Evolutionary conservation across 192 early-diverging fungal genomes (phyloP).

Genomic region (Backusella liffmaniae): DNA sequence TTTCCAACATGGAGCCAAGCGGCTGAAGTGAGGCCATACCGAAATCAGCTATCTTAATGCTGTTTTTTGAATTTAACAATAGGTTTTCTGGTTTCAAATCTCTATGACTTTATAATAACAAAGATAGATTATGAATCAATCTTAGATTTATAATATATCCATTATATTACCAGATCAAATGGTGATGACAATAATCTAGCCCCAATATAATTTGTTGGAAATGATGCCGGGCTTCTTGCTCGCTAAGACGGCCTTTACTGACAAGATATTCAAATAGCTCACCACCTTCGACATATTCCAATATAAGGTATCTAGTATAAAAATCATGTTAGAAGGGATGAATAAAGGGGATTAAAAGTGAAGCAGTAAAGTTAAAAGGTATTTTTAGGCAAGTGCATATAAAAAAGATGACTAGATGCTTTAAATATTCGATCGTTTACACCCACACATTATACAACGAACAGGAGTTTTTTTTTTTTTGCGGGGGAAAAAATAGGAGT

Average conservation of each 20-base stretch:
- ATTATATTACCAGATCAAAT: constrained; percentile 61
- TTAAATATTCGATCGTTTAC: constrained; percentile 2
- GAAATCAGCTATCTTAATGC: constrained; percentile 95
- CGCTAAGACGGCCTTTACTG: constrained; percentile 54
- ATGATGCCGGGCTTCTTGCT: constrained; percentile 59
- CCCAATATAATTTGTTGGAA: constrained; percentile 75
- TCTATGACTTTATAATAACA: constrained; percentile 57
- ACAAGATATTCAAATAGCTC: constrained; percentile 76
- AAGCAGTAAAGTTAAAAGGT: neutral
- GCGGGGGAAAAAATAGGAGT: neutral
- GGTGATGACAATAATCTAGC: constrained; percentile 65
- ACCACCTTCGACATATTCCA: constrained; percentile 71
- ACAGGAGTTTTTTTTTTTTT: neutral
- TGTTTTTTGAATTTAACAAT: constrained; percentile 47
- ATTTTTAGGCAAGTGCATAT: constrained; percentile 3
- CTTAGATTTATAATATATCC: neutral
- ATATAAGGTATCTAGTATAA: constrained; percentile 52
- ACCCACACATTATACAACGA: neutral
- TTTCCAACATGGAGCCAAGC: constrained; percentile 57
- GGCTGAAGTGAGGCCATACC: constrained; percentile 70
- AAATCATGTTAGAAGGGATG: neutral
- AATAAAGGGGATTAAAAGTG: neutral
- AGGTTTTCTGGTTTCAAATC: constrained; percentile 92
- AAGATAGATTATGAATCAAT: neutral
- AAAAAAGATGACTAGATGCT: constrained; percentile 2